Conservation (phyloP, 176 grass and related monocot species). For the Alopecurus myosuroides region DNA sequence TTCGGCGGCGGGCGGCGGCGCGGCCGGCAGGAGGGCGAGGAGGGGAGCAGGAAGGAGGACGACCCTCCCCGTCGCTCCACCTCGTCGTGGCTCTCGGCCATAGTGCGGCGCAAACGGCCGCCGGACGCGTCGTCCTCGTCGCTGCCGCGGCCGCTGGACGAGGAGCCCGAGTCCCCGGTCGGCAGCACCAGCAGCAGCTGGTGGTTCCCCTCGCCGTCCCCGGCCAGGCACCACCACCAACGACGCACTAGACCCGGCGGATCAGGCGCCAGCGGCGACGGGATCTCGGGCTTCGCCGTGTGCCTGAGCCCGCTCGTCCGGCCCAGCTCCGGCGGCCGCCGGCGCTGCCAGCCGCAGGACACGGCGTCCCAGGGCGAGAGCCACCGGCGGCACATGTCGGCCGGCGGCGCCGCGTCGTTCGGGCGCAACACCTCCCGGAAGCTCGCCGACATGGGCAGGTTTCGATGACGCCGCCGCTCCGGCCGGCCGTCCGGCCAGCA, state of each 20-base stretch:
- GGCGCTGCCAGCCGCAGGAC: slow-evolving; percentile 39
- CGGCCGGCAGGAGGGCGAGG: background rate
- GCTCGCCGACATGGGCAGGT: slow-evolving; percentile 58
- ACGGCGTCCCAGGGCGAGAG: slow-evolving; percentile 1
- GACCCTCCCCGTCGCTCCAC: slow-evolving; percentile 30
- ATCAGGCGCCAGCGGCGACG: slow-evolving; percentile 23
- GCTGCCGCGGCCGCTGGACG: slow-evolving; percentile 8
- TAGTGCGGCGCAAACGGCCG: slow-evolving; percentile 33
- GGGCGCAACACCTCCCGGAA: slow-evolving; percentile 48
- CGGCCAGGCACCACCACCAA: slow-evolving; percentile 6
- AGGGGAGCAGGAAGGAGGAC: background rate
- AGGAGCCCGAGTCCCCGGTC: slow-evolving; percentile 40
- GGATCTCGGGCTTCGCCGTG: slow-evolving; percentile 47
- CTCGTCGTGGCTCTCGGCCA: slow-evolving; percentile 42
- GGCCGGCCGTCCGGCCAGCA: background rate
- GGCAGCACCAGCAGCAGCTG: slow-evolving; percentile 15
- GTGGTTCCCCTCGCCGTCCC: slow-evolving; percentile 50
- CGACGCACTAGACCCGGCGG: slow-evolving; percentile 18
- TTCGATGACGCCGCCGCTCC: slow-evolving; percentile 27
- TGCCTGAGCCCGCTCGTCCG: slow-evolving; percentile 54
- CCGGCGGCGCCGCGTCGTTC: slow-evolving; percentile 31
- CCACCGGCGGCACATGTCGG: slow-evolving; percentile 47
- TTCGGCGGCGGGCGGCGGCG: slow-evolving; percentile 35
- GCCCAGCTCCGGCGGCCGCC: slow-evolving; percentile 32
- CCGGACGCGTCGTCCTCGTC: background rate